Conservation (phyloP, 176 grass and related monocot species). For the Triticum urartu region DNA sequence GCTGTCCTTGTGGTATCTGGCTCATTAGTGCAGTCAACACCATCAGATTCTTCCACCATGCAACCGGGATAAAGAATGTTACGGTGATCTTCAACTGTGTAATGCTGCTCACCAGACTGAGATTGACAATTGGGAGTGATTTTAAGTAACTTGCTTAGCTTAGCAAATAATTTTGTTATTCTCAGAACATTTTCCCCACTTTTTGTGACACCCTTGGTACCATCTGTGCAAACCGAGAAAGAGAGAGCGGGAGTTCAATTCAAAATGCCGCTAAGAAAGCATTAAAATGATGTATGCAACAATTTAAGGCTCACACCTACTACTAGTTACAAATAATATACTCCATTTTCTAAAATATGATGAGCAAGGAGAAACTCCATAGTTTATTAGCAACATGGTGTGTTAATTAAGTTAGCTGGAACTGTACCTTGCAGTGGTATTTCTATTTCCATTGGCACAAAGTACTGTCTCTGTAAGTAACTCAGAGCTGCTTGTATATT, state of each 20-base stretch:
- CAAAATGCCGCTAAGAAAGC: conserved; percentile 19
- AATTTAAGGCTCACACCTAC: neutral
- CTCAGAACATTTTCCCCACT: conserved; percentile 73
- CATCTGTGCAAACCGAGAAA: conserved; percentile 45
- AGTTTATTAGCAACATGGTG: neutral
- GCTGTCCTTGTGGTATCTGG: conserved; percentile 32
- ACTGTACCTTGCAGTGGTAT: conserved; percentile 66
- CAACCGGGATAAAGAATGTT: conserved; percentile 70
- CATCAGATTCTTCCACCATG: conserved; percentile 45
- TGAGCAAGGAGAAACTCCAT: conserved; percentile 1
- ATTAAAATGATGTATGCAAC: neutral
- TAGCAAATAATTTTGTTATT: conserved; percentile 79
- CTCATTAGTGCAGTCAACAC: conserved; percentile 27
- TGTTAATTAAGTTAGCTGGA: conserved; percentile 20
- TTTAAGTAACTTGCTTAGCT: conserved; percentile 59
- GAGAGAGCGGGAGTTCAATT: conserved; percentile 2
- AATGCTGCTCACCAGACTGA: conserved; percentile 14
- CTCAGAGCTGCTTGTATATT: conserved; percentile 73
- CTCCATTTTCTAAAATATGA: conserved; percentile 12
- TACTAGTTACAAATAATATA: conserved; percentile 9
- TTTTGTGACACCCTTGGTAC: conserved; percentile 38
- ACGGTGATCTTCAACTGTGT: conserved; percentile 57
- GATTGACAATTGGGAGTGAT: conserved; percentile 37
- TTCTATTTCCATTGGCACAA: conserved; percentile 70
- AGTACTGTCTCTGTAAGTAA: conserved; percentile 71